A percentile compares a stretch with the other conserved stretches of the same genome.
phyloP scores from a whole-genome alignment of 345 rosid species.

The Sisymbrium altissimum region DNA sequence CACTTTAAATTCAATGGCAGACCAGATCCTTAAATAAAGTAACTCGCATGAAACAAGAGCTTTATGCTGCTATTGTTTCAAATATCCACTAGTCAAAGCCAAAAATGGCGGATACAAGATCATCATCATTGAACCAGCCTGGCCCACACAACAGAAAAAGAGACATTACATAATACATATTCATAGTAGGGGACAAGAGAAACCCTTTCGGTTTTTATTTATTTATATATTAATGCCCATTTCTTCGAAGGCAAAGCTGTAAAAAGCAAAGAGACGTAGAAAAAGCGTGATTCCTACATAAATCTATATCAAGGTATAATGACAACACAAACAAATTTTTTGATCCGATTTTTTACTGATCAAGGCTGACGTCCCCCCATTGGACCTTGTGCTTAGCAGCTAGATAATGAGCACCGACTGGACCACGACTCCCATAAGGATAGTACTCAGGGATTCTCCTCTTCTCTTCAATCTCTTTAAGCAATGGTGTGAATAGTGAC shows the following conservation, averaged over 20 bases:
- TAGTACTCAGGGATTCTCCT: conserved; percentile 79
- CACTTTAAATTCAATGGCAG: background rate
- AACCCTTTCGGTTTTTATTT: conserved; percentile 4
- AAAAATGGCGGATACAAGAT: background rate
- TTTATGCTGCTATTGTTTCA: background rate
- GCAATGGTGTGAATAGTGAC: conserved; percentile 77
- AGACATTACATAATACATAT: background rate
- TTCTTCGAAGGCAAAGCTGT: background rate
- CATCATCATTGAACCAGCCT: background rate
- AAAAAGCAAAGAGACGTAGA: background rate
- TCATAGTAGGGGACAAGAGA: background rate
- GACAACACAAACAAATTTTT: conserved; percentile 9
- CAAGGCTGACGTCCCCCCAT: conserved; percentile 85
- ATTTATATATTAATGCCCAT: conserved; percentile 3
- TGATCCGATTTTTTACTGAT: conserved; percentile 37
- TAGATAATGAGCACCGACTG: conserved; percentile 97
- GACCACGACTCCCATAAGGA: conserved; percentile 98
- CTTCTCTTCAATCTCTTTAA: conserved; percentile 82
- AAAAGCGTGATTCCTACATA: conserved; percentile 18
- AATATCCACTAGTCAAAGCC: background rate
- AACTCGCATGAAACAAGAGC: background rate
- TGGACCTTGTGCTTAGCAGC: conserved; percentile 88
- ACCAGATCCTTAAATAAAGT: background rate
- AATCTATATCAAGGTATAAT: conserved; percentile 4
- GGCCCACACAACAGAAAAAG: background rate